Evolutionary conservation across 129 eudicot species (phyloP).

Genomic region (Tagetes erecta): DNA sequence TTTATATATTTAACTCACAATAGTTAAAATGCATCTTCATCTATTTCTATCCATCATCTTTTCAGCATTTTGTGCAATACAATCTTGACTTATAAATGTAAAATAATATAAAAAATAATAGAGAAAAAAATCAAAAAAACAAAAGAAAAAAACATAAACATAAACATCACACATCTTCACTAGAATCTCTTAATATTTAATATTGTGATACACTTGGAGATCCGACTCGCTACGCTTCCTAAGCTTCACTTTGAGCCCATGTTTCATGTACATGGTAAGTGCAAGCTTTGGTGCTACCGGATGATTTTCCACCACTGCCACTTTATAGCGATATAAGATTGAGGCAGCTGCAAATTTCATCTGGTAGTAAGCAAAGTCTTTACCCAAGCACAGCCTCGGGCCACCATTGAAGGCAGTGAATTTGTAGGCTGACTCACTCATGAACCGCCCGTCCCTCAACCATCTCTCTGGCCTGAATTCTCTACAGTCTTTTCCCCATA

Average conservation of each 20-base stretch:
- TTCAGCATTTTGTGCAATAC: slow-evolving; percentile 26
- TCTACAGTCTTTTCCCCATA: slow-evolving; percentile 91
- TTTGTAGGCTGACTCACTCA: slow-evolving; percentile 97
- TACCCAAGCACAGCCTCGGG: slow-evolving; percentile 91
- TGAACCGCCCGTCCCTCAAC: slow-evolving; percentile 78
- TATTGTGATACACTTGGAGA: slow-evolving; percentile 43
- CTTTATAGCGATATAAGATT: slow-evolving; percentile 66
- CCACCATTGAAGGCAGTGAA: slow-evolving; percentile 95
- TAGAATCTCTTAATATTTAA: slow-evolving; percentile 24
- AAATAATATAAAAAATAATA: slow-evolving; percentile 16
- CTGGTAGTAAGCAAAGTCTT: slow-evolving; percentile 95
- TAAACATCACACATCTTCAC: slow-evolving; percentile 18
- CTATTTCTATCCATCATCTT: slow-evolving; percentile 19
- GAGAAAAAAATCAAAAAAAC: slow-evolving; percentile 28
- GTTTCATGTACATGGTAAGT: slow-evolving; percentile 87
- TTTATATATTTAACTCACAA: slow-evolving; percentile 36
- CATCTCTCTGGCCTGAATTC: slow-evolving; percentile 93
- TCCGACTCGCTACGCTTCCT: slow-evolving; percentile 46
- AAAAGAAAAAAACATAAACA: neutral
- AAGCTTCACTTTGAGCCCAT: slow-evolving; percentile 79
- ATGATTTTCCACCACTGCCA: slow-evolving; percentile 61
- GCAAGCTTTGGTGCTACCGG: slow-evolving; percentile 85
- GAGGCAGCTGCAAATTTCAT: slow-evolving; percentile 97
- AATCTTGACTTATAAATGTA: slow-evolving; percentile 32
- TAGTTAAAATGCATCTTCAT: slow-evolving; percentile 25